Evolutionary conservation across 345 rosid genomes (phyloP).

Genomic region (Adansonia digitata): DNA sequence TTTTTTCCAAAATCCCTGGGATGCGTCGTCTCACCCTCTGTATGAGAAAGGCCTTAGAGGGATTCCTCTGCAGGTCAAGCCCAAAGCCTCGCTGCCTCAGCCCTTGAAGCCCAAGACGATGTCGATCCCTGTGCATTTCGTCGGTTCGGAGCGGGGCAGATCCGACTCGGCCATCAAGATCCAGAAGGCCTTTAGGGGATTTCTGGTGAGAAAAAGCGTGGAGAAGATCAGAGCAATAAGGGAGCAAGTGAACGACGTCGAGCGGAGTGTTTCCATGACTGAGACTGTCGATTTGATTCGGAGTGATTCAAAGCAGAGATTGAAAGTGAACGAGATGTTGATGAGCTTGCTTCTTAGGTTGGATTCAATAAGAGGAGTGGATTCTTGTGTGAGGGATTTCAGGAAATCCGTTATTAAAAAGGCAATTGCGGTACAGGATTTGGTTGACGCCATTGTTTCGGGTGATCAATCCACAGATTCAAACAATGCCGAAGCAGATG

Average conservation of each 20-base stretch:
- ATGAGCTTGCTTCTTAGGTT: conserved; percentile 50
- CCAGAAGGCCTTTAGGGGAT: conserved; percentile 54
- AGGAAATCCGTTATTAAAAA: conserved; percentile 47
- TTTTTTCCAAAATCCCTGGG: conserved; percentile 18
- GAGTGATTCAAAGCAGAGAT: conserved; percentile 34
- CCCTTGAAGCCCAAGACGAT: conserved; percentile 33
- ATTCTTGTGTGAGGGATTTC: conserved; percentile 47
- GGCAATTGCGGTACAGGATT: conserved; percentile 56
- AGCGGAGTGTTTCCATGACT: conserved; percentile 29
- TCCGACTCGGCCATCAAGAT: conserved; percentile 27
- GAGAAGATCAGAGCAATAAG: conserved; percentile 35
- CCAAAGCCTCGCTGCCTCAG: not conserved
- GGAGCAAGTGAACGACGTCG: conserved; percentile 40
- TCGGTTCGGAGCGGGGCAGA: conserved; percentile 27
- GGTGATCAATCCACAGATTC: not conserved
- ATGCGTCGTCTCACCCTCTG: conserved; percentile 11
- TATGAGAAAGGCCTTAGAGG: not conserved
- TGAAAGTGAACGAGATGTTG: conserved; percentile 48
- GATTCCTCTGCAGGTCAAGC: not conserved
- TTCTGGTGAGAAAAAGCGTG: conserved; percentile 49
- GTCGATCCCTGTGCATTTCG: conserved; percentile 43
- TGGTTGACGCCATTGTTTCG: conserved; percentile 36
- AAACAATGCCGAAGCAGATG: not conserved
- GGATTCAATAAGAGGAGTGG: conserved; percentile 56
- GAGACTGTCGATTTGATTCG: conserved; percentile 32